A percentile compares a stretch with the other conserved stretches of the same genome.
Conservation (phyloP, 306 rosid genomes). For the cucumber (Cucumis sativus) region DNA sequence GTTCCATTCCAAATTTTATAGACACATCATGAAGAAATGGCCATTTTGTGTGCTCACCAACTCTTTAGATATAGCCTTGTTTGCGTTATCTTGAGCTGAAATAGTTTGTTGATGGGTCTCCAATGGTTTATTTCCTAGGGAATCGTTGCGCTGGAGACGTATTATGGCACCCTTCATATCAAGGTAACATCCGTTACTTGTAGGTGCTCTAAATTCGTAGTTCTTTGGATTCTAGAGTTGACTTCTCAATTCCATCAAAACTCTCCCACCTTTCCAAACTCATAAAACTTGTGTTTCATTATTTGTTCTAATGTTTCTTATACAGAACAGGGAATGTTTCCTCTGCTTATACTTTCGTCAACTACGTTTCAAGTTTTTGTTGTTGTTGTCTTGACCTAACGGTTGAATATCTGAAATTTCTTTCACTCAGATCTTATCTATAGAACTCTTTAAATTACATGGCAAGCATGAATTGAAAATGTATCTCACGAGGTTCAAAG, state of each 20-base stretch:
- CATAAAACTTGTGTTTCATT: not conserved
- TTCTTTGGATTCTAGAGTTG: not conserved
- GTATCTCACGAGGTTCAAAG: not conserved
- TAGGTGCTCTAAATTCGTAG: not conserved
- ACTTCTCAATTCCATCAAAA: not conserved
- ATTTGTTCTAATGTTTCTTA: not conserved
- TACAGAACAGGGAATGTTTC: not conserved
- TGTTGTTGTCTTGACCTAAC: not conserved
- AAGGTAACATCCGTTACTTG: conserved; percentile 41
- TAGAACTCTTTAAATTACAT: not conserved
- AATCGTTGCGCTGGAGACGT: conserved; percentile 61
- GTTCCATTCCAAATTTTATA: not conserved
- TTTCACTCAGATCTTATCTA: not conserved
- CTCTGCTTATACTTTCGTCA: not conserved
- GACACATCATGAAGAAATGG: not conserved
- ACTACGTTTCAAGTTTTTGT: not conserved
- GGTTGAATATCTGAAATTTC: not conserved
- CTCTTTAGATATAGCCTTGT: not conserved
- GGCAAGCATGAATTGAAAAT: not conserved
- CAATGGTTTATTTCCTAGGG: conserved; percentile 38
- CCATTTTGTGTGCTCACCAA: not conserved
- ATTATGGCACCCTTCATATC: conserved; percentile 62
- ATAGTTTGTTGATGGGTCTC: not conserved
- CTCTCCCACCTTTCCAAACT: not conserved
- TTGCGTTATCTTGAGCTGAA: conserved; percentile 1